A percentile compares a stretch with the other conserved stretches of the same genome.
Evolutionary conservation across 164 flowering plant genomes (phyloP).

Genomic region (Umbilicus rupestris): DNA sequence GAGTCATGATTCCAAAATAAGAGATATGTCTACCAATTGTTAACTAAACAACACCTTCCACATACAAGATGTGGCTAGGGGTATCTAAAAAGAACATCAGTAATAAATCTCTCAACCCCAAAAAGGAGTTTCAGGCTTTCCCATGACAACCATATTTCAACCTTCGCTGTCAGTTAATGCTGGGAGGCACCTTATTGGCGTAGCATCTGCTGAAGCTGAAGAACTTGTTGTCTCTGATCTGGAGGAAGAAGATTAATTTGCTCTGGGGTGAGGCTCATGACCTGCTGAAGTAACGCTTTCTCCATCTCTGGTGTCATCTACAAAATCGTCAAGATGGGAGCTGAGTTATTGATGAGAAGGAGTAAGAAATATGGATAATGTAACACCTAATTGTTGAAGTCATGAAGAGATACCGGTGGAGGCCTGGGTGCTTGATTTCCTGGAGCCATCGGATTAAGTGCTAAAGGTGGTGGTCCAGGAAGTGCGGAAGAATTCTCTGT

Average conservation of each 20-base stretch:
- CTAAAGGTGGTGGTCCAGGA: slow-evolving; percentile 39
- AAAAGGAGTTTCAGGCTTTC: too few species aligned
- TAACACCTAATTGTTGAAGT: too few species aligned
- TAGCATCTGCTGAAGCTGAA: slow-evolving; percentile 82
- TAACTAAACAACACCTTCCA: too few species aligned
- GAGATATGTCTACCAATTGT: too few species aligned
- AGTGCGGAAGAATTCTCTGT: slow-evolving; percentile 34
- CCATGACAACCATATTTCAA: too few species aligned
- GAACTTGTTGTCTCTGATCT: slow-evolving; percentile 86
- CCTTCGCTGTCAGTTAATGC: too few species aligned
- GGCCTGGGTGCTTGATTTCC: slow-evolving; percentile 47
- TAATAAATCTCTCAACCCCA: too few species aligned
- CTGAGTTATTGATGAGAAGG: background rate
- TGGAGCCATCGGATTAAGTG: slow-evolving; percentile 45
- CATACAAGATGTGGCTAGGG: too few species aligned
- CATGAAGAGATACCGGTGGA: slow-evolving; percentile 27
- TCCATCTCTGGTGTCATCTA: slow-evolving; percentile 82
- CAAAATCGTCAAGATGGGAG: slow-evolving; percentile 5
- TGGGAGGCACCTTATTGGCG: slow-evolving; percentile 49
- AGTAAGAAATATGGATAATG: background rate
- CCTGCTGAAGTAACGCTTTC: slow-evolving; percentile 78
- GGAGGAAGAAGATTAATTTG: slow-evolving; percentile 87
- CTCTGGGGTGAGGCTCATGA: slow-evolving; percentile 89
- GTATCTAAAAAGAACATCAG: too few species aligned
- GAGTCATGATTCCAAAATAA: too few species aligned